Evolutionary conservation across 257 asterid species (phyloP).

Genomic region (Solanum chilense): DNA sequence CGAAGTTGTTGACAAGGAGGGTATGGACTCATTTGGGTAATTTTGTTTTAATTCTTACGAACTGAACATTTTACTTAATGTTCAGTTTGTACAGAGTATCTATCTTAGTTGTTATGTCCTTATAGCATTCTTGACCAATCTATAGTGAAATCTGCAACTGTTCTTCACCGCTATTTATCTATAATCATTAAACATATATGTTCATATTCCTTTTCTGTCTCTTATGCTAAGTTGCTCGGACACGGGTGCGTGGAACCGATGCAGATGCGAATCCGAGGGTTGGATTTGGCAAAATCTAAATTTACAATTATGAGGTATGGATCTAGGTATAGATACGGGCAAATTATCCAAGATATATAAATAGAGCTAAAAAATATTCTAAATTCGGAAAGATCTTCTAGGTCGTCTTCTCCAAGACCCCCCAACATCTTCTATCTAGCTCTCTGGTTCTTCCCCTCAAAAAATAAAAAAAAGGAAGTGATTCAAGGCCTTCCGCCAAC

Average conservation of each 20-base stretch:
- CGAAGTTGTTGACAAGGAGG: not conserved
- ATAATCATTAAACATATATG: not conserved
- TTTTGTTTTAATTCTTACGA: not conserved
- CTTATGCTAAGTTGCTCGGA: not conserved
- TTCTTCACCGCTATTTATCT: not conserved
- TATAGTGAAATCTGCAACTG: not conserved
- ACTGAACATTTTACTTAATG: not conserved
- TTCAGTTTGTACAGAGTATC: not conserved
- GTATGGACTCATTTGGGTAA: not conserved
- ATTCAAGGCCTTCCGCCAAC: not conserved
- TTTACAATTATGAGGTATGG: not conserved
- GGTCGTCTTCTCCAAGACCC: not conserved
- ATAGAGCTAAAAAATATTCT: not conserved
- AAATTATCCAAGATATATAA: no score
- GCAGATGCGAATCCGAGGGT: not conserved
- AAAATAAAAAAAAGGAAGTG: not conserved
- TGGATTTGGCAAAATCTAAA: not conserved
- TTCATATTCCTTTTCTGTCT: not conserved
- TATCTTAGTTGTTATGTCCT: not conserved
- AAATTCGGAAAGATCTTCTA: not conserved
- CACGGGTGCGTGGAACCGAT: not conserved
- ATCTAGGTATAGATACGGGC: not conserved
- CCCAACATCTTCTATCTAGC: not conserved
- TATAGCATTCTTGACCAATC: not conserved
- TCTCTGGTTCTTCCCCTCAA: not conserved